phyloP scores from a whole-genome alignment of 2,329 filamentous ascomycete genomes.

The Apiospora malaysiana region DNA sequence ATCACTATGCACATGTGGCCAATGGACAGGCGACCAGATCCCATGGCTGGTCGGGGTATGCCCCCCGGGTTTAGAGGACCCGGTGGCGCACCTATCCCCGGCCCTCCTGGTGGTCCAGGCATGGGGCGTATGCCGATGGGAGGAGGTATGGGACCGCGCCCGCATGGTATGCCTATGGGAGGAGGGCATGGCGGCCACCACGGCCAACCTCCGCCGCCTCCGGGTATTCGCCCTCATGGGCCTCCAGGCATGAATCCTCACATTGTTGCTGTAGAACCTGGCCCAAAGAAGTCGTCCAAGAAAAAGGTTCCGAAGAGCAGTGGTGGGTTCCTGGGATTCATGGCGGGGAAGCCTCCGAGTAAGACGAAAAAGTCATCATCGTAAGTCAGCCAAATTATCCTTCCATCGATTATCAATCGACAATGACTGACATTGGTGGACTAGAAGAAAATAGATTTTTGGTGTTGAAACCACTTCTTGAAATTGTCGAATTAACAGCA shows the following conservation, averaged over 20 bases:
- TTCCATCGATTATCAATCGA: neutral
- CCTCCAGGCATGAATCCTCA: neutral
- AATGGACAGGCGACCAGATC: conserved; percentile 45
- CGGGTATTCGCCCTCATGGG: neutral
- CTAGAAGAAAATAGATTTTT: neutral
- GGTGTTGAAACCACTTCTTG: neutral
- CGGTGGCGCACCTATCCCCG: neutral
- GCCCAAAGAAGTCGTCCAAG: conserved; percentile 6
- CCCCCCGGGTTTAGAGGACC: conserved; percentile 9
- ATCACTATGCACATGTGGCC: conserved; percentile 73
- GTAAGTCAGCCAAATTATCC: neutral
- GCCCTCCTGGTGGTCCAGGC: neutral
- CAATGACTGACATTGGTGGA: neutral
- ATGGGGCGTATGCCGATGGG: neutral
- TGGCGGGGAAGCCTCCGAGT: conserved; percentile 4
- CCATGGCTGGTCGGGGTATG: conserved; percentile 6
- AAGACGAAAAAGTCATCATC: conserved; percentile 1
- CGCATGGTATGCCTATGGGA: conserved; percentile 21
- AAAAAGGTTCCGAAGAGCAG: conserved; percentile 11
- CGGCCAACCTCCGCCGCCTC: neutral
- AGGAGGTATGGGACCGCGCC: too few species aligned
- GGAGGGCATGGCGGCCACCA: neutral
- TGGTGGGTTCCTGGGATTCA: neutral
- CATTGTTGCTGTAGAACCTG: neutral
- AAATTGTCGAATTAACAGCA: conserved; percentile 11